Conservation (phyloP, 805 yeast genomes). For the Clavispora santaluciae region DNA sequence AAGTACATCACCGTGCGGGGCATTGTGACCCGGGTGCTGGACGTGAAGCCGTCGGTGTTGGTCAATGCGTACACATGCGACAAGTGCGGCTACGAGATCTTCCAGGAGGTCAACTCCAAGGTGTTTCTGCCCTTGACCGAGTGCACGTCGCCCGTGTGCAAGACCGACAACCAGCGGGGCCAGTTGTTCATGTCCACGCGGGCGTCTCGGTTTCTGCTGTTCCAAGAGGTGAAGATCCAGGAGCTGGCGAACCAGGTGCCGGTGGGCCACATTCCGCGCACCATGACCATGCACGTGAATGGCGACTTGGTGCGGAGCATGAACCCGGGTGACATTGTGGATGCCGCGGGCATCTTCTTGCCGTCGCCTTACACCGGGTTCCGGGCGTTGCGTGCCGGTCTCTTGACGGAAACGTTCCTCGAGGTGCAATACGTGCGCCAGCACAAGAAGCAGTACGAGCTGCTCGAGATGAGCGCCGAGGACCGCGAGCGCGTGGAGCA, state of each 20-base stretch:
- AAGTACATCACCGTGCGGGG: constrained; percentile 87
- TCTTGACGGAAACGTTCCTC: constrained; percentile 87
- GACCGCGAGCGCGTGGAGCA: constrained; percentile 51
- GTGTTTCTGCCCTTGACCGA: constrained; percentile 84
- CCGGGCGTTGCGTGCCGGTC: constrained; percentile 86
- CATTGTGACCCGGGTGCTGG: constrained; percentile 91
- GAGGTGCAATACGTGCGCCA: constrained; percentile 84
- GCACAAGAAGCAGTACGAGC: constrained; percentile 83
- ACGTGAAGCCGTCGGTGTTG: constrained; percentile 86
- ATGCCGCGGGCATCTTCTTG: constrained; percentile 84
- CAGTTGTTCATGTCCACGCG: constrained; percentile 88
- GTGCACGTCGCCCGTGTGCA: constrained; percentile 80
- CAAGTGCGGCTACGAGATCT: constrained; percentile 92
- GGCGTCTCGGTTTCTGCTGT: constrained; percentile 91
- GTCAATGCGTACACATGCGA: constrained; percentile 98
- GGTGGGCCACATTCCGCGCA: constrained; percentile 94
- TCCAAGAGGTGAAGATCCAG: constrained; percentile 93
- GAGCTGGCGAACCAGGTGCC: constrained; percentile 96
- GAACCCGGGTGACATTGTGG: constrained; percentile 94
- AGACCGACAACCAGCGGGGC: constrained; percentile 76
- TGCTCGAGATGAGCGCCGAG: constrained; percentile 52
- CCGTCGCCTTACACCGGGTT: constrained; percentile 97
- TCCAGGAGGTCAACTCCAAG: constrained; percentile 86
- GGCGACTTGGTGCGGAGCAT: constrained; percentile 85
- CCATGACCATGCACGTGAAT: constrained; percentile 79